These are phyloP conservation scores for Moniliophthora roreri DNA, from an alignment of 1,284 basidiomycete species.

Conservation along the genomic window DNA sequence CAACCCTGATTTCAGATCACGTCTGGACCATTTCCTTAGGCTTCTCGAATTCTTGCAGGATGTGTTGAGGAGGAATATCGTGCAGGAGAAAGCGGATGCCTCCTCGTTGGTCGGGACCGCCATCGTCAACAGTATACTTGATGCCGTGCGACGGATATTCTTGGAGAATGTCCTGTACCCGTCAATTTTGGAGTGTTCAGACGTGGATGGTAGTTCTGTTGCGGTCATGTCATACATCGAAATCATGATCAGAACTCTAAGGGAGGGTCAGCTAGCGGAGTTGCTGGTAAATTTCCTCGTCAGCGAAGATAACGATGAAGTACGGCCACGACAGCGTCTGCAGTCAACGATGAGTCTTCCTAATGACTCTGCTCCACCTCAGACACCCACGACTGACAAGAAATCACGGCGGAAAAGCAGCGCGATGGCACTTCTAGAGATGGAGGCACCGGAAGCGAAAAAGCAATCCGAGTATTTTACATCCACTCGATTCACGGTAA, in stretches of 20 bases:
- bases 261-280: constrained; percentile 67
- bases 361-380: constrained; percentile 31
- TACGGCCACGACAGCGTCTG: constrained; percentile 45
- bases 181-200: constrained; percentile 91
- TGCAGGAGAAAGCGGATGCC: constrained; percentile 50
- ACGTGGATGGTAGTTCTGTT: constrained; percentile 89
- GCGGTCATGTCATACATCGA: constrained; percentile 98
- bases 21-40: constrained; percentile 87
- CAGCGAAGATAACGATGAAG: constrained; percentile 78
- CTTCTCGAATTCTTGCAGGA: constrained; percentile 93
- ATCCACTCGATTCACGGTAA: constrained; percentile 84
- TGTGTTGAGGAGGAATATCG: constrained; percentile 67
- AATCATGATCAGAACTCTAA: constrained; percentile 77
- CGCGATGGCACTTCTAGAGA: constrained; percentile 80
- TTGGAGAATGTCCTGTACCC: constrained; percentile 93
- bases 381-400: constrained; percentile 27
- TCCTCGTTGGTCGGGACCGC: constrained; percentile 70
- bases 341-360: constrained; percentile 50
- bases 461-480: constrained; percentile 80
- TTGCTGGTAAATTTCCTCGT: constrained; percentile 79
- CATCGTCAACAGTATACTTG: constrained; percentile 79
- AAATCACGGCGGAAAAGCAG: constrained; percentile 74
- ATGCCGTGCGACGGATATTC: constrained; percentile 85
- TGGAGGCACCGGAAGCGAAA: constrained; percentile 73
- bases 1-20: constrained; percentile 74